These are phyloP conservation scores for Tricholoma flavovirens DNA, from an alignment of 768 basidiomycete genomes.

Conservation along the genomic window DNA sequence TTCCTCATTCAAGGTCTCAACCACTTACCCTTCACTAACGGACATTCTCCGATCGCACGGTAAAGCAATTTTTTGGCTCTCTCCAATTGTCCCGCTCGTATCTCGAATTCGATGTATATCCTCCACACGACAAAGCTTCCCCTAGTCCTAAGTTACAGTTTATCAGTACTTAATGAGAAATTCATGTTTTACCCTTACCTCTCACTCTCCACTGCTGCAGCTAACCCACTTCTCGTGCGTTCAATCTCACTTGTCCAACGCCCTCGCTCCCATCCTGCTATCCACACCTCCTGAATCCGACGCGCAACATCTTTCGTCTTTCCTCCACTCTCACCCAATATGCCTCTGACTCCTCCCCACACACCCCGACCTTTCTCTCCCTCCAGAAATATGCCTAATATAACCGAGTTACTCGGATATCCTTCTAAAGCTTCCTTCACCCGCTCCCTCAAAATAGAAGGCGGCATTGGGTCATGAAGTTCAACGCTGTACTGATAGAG, in stretches of 20 bases:
- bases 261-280: constrained; percentile 72
- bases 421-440: constrained; percentile 46
- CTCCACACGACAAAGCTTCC: constrained; percentile 67
- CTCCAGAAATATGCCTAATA: constrained; percentile 72
- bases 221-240: constrained; percentile 59
- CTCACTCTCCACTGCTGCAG: constrained; percentile 57
- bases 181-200: constrained; percentile 40
- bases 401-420: constrained; percentile 66
- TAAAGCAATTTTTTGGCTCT: constrained; percentile 70
- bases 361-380: constrained; percentile 71
- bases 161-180: background rate
- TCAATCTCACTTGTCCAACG: constrained; percentile 69
- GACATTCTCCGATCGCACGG: constrained; percentile 70
- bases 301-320: constrained; percentile 53
- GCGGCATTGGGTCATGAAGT: constrained; percentile 53
- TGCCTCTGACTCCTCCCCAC: constrained; percentile 65
- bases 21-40: constrained; percentile 63
- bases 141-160: constrained; percentile 43
- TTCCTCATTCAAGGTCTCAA: background rate
- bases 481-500: constrained; percentile 53
- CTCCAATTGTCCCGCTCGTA: constrained; percentile 49
- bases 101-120: constrained; percentile 73
- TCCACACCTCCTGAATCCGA: constrained; percentile 67
- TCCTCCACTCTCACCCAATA: constrained; percentile 44
- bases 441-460: constrained; percentile 51